Evolutionary conservation across 129 eudicot species (phyloP).

Genomic region (Apium graveolens): DNA sequence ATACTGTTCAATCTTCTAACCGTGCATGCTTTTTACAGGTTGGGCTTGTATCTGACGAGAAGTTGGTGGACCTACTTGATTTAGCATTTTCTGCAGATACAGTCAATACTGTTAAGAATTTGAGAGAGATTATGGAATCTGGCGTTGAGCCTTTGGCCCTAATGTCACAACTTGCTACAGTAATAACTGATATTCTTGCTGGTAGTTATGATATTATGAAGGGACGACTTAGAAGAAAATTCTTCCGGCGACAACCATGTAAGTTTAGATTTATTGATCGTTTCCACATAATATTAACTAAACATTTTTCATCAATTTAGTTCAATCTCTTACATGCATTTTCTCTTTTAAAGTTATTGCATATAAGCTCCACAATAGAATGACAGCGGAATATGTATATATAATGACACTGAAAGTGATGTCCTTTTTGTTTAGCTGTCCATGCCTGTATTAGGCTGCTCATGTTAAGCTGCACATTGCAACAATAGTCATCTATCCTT

Average conservation of each 20-base stretch:
- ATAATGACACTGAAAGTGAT: not conserved
- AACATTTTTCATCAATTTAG: not conserved
- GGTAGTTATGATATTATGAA: slow-evolving; percentile 73
- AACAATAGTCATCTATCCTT: not conserved
- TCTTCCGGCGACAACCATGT: slow-evolving; percentile 73
- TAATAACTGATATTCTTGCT: slow-evolving; percentile 94
- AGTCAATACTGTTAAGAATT: slow-evolving; percentile 79
- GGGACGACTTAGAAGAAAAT: slow-evolving; percentile 67
- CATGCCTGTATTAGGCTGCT: not conserved
- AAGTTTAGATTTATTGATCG: slow-evolving; percentile 20
- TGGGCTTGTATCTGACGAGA: slow-evolving; percentile 95
- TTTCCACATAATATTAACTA: not conserved
- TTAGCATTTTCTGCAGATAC: slow-evolving; percentile 98
- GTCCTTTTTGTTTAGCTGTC: not conserved
- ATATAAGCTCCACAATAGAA: not conserved
- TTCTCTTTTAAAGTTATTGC: not conserved
- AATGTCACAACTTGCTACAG: slow-evolving; percentile 99
- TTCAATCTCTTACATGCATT: not conserved
- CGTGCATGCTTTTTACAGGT: slow-evolving; percentile 40
- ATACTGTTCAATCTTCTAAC: not conserved
- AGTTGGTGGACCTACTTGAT: slow-evolving; percentile 93
- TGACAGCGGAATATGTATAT: not conserved
- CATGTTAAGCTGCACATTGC: not conserved
- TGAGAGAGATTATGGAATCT: slow-evolving; percentile 84
- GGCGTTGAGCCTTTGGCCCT: slow-evolving; percentile 96